Evolutionary conservation across 768 basidiomycete genomes (phyloP), one percentile per base, ranked within the genome.

Genomic region (Ramaria rubella): DNA sequence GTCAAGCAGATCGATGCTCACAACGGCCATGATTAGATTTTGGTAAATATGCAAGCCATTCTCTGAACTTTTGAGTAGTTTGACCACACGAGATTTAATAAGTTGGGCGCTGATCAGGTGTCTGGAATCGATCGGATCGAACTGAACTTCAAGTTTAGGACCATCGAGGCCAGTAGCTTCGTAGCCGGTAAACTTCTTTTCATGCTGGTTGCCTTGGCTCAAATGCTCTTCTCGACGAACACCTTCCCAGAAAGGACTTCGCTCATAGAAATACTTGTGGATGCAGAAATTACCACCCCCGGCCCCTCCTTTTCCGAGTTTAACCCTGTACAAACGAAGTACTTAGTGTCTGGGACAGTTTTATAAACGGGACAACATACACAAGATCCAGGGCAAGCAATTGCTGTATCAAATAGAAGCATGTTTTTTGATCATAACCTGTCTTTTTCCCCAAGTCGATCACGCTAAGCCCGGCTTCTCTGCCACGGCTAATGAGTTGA

Each of bases 371-470:
- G 36, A 27, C 17, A 17, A 61, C 85, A 52, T 75, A 88, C 87
- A 93, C 80, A 38, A 89, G 74, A 63, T 80, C 82, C 52, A 94
- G 73, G 51, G 85, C 82, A 2, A 84, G 75, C 17, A 94, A 73
- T 61, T 89, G 83, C 61, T 83, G 81, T 57, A 91, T 81, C 57
- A 92, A 80, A 69, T 94, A 94, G 67, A 90, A 90, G 60, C 90
- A 90, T 1, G 88, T 87, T 69, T 93, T 94, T 66, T 90, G 89
- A 65, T 93, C 91, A 64, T 94, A 92, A 49, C 81, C 81, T 9
- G 91, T 85, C 64, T 81, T 76, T 62, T 82, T 81, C 24, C 88
- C 87, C 14, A 95, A 76, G 30, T 87, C 80, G 12, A 92, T 81
- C 45, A 88, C 84, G 6, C 88, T 86, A 15, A 90, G 78, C 11